Evolutionary conservation across 208 protist genomes (phyloP).

Genomic region (Phytomonas sp.): DNA sequence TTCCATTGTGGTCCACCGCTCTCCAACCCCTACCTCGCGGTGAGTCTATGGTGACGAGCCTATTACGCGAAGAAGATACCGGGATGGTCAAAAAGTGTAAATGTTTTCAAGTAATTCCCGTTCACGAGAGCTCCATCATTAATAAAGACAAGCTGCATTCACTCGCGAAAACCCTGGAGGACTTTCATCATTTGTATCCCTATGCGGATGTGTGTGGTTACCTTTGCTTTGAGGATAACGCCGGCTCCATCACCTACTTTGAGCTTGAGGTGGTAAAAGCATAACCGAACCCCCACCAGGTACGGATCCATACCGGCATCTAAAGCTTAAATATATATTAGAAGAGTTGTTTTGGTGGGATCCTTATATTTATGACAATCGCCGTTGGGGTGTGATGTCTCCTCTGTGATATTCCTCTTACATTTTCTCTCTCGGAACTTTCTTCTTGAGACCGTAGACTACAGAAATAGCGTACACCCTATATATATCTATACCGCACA

Average conservation of each 20-base stretch:
- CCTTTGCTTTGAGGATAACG: neutral
- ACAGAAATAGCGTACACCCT: constrained; percentile 5
- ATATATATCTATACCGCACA: constrained; percentile 9
- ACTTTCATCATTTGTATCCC: neutral
- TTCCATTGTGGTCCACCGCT: neutral
- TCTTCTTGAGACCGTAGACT: neutral
- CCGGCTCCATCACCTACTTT: neutral
- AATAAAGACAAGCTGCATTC: neutral
- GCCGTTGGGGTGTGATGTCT: neutral
- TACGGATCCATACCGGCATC: neutral
- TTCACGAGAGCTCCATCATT: neutral
- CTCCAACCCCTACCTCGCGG: neutral
- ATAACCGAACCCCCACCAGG: neutral
- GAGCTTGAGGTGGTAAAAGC: neutral
- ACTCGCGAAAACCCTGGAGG: neutral
- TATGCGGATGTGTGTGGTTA: neutral
- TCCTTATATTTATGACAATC: neutral
- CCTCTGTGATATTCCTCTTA: neutral
- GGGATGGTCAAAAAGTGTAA: neutral
- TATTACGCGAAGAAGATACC: neutral
- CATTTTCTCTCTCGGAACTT: neutral
- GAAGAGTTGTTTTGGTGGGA: neutral
- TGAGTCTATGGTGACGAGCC: neutral
- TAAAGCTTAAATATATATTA: neutral
- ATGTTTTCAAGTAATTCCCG: neutral